Percentiles rank a stretch among this genome's conserved stretches.
phyloP scores from a whole-genome alignment of 495 filamentous ascomycete genomes.

The Penicillium arizonense region DNA sequence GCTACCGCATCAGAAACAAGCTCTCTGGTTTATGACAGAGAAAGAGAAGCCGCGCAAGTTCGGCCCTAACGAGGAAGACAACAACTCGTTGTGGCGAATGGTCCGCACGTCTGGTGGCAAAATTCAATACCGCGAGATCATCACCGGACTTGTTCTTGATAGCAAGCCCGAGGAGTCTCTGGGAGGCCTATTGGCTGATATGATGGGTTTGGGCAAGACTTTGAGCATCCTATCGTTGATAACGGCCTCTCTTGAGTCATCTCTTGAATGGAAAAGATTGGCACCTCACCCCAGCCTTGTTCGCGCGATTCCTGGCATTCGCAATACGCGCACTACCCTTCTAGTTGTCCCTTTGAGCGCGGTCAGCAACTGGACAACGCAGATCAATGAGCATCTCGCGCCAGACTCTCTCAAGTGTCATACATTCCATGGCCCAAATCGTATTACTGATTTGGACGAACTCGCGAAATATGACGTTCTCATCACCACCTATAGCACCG shows the following conservation, averaged over 20 bases:
- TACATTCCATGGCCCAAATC: slow-evolving; percentile 79
- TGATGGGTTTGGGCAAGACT: slow-evolving; percentile 98
- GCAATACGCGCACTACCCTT: slow-evolving; percentile 77
- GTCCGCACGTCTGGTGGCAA: slow-evolving; percentile 50
- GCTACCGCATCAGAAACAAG: slow-evolving; percentile 88
- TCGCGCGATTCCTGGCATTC: slow-evolving; percentile 44
- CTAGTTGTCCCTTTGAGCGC: slow-evolving; percentile 88
- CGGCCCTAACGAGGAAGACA: slow-evolving; percentile 52
- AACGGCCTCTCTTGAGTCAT: slow-evolving; percentile 56
- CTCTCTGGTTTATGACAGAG: slow-evolving; percentile 81
- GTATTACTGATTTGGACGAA: slow-evolving; percentile 62
- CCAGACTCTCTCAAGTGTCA: slow-evolving; percentile 61
- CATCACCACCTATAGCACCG: slow-evolving; percentile 86
- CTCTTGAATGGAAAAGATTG: slow-evolving; percentile 50
- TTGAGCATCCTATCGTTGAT: slow-evolving; percentile 82
- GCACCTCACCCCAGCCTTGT: slow-evolving; percentile 29
- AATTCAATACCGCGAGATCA: slow-evolving; percentile 71
- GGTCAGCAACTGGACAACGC: slow-evolving; percentile 87
- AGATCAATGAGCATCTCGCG: slow-evolving; percentile 78
- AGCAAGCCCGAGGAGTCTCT: slow-evolving; percentile 66
- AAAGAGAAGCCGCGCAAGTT: slow-evolving; percentile 66
- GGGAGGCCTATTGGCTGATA: slow-evolving; percentile 92
- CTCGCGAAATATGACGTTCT: slow-evolving; percentile 77
- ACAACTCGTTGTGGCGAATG: slow-evolving; percentile 74
- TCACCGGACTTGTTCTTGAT: slow-evolving; percentile 66